These are phyloP conservation scores for Penicillium macrosclerotiorum DNA, from an alignment of 495 filamentous ascomycete species.

Conservation along the genomic window DNA sequence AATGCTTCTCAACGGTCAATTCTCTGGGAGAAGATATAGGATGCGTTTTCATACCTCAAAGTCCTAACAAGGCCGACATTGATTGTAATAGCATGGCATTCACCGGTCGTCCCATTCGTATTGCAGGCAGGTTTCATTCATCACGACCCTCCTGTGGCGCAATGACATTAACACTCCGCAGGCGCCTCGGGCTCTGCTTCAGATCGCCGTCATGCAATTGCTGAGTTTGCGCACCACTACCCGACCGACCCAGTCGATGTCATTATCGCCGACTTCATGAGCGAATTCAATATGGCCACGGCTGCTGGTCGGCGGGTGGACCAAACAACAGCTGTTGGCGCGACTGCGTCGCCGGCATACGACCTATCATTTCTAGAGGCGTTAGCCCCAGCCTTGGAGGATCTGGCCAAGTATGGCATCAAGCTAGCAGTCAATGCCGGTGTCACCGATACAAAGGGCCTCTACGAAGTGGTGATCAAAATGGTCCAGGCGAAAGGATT, in stretches of 20 bases:
- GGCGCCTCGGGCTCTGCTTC: conserved; percentile 53
- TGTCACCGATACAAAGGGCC: conserved; percentile 46
- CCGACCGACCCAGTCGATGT: conserved; percentile 51
- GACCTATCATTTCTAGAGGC: conserved; percentile 54
- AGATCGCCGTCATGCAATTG: conserved; percentile 56
- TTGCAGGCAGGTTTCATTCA: conserved; percentile 14
- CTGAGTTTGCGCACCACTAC: conserved; percentile 45
- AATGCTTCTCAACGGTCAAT: too few relatives aligned
- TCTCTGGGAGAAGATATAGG: too few relatives aligned
- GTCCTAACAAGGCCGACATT: not conserved
- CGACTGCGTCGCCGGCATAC: conserved; percentile 38
- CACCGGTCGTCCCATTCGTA: conserved; percentile 21
- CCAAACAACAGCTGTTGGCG: conserved; percentile 4
- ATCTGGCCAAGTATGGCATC: conserved; percentile 51
- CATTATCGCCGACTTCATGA: conserved; percentile 58
- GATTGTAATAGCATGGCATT: conserved; percentile 11
- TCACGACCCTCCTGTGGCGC: not conserved
- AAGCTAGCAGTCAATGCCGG: conserved; percentile 61
- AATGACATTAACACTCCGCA: conserved; percentile 6
- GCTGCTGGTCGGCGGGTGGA: conserved; percentile 43
- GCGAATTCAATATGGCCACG: conserved; percentile 53
- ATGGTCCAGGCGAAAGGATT: conserved; percentile 44
- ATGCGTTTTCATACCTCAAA: too few relatives aligned
- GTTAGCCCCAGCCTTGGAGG: conserved; percentile 48
- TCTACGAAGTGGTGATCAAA: conserved; percentile 43